Base-by-base conservation (phyloP, 2,329 filamentous ascomycete species). In the Claviceps pazoutovae region DNA sequence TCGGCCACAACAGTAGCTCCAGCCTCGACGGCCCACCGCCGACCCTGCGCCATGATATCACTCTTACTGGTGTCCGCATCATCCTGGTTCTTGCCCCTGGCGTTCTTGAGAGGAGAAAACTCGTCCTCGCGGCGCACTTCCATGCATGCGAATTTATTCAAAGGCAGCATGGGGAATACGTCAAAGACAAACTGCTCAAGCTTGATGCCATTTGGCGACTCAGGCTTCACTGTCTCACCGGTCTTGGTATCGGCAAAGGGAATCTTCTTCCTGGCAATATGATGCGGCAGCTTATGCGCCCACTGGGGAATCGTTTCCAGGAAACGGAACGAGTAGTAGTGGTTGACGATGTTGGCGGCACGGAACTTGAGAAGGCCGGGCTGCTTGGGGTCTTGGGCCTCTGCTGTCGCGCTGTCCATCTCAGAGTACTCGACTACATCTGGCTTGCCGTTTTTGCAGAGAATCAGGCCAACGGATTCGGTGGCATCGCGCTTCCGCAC, bases 151-250 rank as follows among this genome's bases (percentile, higher is more conserved):
- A 98, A 98, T 71, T 94, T 89, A 58, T 83, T 78, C 57, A 98
- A 80, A 17, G 83, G 73, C 50, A 95, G 75, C 74, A 91, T 79
- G 55, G 91, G 90, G 77, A 98, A 98, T 64, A 95, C 93, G 66
- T 98, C 93, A 65, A 98, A 98, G 55, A 98, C 90, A 62, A 97
- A 98, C 71, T 97, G 93, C 77, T 98, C 93, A 41, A 98, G 80
- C 77, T 98, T 98, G 78, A 98, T 90, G 59, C 93, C 93, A 65
- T 98, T 98, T 57, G 93, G 88, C 73, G 89, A 93, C 67, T 89
- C 83, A 3, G 91, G 89, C 78, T 95, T 95, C 68, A 95, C 74
- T 0, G 80, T 80, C 67, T 88, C 83, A 56, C 89, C 90, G 36
- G 78, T 84, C 64, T 84, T 75, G 14, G 83, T 77, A 65, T 95